These are phyloP conservation scores for fission yeast (Schizosaccharomyces pombe) DNA, from an alignment of 805 yeast species.

Conservation along the genomic window ASM294v3 CU329670.1:1761001-1761500, in stretches of 20 bases:
- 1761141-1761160: neutral
- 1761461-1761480: neutral
- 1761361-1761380: neutral
- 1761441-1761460: too few relatives aligned
- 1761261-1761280: neutral
- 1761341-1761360: neutral
- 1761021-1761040: too few relatives aligned
- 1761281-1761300: neutral
- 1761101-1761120: too few relatives aligned
- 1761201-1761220: neutral
- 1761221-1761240: neutral
- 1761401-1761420: neutral
- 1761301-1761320: neutral
- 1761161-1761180: neutral
- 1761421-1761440: neutral
- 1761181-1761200: neutral
- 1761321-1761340: neutral
- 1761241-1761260: neutral
- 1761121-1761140: neutral
- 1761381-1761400: neutral
- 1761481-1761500: neutral
- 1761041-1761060: too few relatives aligned
- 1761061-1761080: too few relatives aligned
- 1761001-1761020: too few relatives aligned
- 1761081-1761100: too few relatives aligned